Base-by-base conservation (phyloP, 2,329 filamentous ascomycete species). In the Emmonsiellopsis sp. region DNA sequence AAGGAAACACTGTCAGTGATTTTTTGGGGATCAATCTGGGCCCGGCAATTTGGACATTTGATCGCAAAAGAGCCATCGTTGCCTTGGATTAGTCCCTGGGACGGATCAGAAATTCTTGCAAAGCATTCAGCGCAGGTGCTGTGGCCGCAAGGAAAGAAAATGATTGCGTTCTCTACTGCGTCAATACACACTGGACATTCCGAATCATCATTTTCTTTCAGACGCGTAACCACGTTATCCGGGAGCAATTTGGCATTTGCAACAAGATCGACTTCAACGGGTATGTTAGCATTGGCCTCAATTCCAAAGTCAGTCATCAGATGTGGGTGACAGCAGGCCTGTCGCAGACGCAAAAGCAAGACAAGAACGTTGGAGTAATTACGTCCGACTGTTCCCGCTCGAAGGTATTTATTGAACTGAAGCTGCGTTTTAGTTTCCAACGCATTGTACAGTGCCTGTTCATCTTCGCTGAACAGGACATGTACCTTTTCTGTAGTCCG, bases 181-280 rank as follows among this genome's bases (percentile, higher is more conserved):
- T 95, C 90, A 55, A 87, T 84, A 66, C 90, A 95, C 16, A 93
- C 83, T 0, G 87, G 87, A 63, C 90, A 95, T 65, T 91, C 85
- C 49, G 92, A 88, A 2, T 76, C 79, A 1, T 82, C 76, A 5
- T 74, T 70, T 10, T 73, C 70, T 58, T 75, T 86, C 64, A 93
- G 78, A 6, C 88, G 81, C n/a, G 73, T 64, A 15, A 94, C 76
- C 10, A 89, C 86, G 2, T 80, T 73, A 0, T 68, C 60, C 5
- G 74, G 67, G 9, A 95, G 73, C 16, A 74, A 66, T 61, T 80
- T 79, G 1, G 89, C 87, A 16, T 88, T 76, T 1, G 77, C 75
- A 11, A 82, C 63, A 65, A 88, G 79, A 31, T 83, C 76, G 5
- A 80, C 72, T 48, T 77, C 76, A 11, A 26, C 20, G 2, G 73